Conservation (phyloP, 306 rosid genomes). For the Trichosanthes truncata region DNA sequence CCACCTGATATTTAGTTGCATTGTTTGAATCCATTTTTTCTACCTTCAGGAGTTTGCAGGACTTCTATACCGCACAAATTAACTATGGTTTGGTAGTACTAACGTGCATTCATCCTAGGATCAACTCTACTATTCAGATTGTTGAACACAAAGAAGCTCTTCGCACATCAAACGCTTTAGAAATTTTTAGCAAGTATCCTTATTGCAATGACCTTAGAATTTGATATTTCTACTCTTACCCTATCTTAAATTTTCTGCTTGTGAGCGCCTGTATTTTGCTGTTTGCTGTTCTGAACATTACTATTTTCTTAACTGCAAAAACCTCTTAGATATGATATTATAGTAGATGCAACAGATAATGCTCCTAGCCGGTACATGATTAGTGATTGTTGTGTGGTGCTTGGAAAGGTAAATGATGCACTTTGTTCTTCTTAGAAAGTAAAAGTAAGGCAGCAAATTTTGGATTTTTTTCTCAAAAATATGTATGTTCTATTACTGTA, state of each 20-base stretch:
- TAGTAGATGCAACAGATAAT: constrained; percentile 93
- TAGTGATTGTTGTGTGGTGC: constrained; percentile 90
- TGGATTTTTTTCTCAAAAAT: not conserved
- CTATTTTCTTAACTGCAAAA: constrained; percentile 30
- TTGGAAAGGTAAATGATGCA: constrained; percentile 65
- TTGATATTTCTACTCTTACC: not conserved
- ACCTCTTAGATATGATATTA: constrained; percentile 60
- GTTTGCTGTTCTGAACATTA: constrained; percentile 4
- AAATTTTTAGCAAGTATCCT: constrained; percentile 78
- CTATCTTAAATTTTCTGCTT: not conserved
- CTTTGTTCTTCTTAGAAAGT: constrained; percentile 6
- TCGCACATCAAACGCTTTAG: constrained; percentile 74
- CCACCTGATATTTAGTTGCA: not conserved
- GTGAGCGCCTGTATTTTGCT: not conserved
- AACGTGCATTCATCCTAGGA: constrained; percentile 30
- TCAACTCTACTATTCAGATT: constrained; percentile 71
- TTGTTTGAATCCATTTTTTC: not conserved
- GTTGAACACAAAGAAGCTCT: constrained; percentile 82
- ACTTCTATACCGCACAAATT: not conserved
- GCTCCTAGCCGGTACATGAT: constrained; percentile 96
- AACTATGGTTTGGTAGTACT: constrained; percentile 10
- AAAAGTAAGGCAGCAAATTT: not conserved
- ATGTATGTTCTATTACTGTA: not conserved
- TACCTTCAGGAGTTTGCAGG: not conserved
- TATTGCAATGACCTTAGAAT: constrained; percentile 7